Evolutionary conservation across 2,329 filamentous ascomycete species (phyloP), one percentile per base, ranked within the genome.

Genomic region (Aspergillus brunneoviolaceus): DNA sequence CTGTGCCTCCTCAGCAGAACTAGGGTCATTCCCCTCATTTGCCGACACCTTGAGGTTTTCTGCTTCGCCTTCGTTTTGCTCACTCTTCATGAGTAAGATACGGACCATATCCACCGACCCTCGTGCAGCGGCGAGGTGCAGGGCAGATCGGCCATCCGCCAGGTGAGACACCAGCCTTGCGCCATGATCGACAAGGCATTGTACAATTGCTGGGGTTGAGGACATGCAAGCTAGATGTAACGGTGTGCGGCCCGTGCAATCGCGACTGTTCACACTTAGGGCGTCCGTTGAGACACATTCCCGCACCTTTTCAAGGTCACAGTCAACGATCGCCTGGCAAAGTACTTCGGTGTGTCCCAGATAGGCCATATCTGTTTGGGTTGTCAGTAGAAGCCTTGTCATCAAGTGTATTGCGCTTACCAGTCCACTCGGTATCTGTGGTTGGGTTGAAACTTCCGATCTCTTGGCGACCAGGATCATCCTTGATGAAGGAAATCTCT

Each of bases 361-460:
- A 65, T 96, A 96, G 0, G 91, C 91, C 91, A 96, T 95, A 65
- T 93, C 90, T 75, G n/a, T 52, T 3, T 21, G 5, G 4, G 33
- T n/a, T 6, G 50, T 57, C 49, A 65, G 50, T 42, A 1, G 3
- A 16, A 19, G 11, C 21, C 14, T n/a, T 4, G 2, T 7, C 2
- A 33, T 5, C 6, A 29, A 19, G 21, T 29, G 29, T 19, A 9
- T 19, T 16, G 4, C 10, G 27, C 65, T 55, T 51, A 74, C 73
- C 72, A 0, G 91, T 95, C 90, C 91, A 96, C 70, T 95, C 91
- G 54, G 91, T 83, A 48, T 91, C 87, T 0, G 89, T 93, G 42
- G 94, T 81, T 0, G 91, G 92, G 67, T 95, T 89, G 77, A 96
- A 96, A 48, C 82, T 86, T 27, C 86, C 86, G 65, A 89, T 87